Base-by-base conservation (phyloP, 805 yeast genomes). In the Saturnispora quitensis region DNA sequence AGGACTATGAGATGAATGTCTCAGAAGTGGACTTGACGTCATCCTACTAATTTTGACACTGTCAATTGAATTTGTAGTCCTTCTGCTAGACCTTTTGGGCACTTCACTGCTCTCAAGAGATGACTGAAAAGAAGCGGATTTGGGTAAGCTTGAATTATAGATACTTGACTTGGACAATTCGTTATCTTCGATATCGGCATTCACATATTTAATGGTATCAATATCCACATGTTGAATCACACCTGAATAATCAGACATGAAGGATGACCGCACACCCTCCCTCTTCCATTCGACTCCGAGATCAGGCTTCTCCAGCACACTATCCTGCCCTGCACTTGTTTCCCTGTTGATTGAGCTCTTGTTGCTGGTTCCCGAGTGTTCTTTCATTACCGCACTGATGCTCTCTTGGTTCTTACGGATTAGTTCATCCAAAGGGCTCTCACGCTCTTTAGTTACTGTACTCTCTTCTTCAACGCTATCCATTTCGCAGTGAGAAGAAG, bases 241-340 rank as follows among this genome's bases (percentile, higher is more conserved):
- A 13, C 72, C 73, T 0, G 71, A 67, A 54, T 69, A 69, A 5
- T 66, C 65, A 0, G 72, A 68, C 45, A 67, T 38, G 54, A 63
- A 51, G 1, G 73, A 69, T 2, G 60, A 53, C 51, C 73, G 52
- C 33, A 62, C 61, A 10, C 61, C 65, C 4, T 36, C 28, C n/a
- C 27, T 48, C 13, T 18, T 28, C n/a, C 18, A 9, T n/a, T 48
- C 47, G 4, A 36, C 10, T 6, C 20, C 24, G 15, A 13, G 20
- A 7, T 38, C 25, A 22, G 31, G 22, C 25, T 25, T 43, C 3
- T n/a, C 22, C 7, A 18, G 9, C 7, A 18, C n/a, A 18, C 17
- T 40, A 9, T 42, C 40, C 15, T 43, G 18, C 6, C 38, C 52
- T 9, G 40, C 7, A 10, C 34, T 50, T 22, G 28, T 20, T 5